These are phyloP conservation scores for Yamadazyma spencermartinsiae DNA, from an alignment of 1,139 yeast species.

Conservation along the genomic window DNA sequence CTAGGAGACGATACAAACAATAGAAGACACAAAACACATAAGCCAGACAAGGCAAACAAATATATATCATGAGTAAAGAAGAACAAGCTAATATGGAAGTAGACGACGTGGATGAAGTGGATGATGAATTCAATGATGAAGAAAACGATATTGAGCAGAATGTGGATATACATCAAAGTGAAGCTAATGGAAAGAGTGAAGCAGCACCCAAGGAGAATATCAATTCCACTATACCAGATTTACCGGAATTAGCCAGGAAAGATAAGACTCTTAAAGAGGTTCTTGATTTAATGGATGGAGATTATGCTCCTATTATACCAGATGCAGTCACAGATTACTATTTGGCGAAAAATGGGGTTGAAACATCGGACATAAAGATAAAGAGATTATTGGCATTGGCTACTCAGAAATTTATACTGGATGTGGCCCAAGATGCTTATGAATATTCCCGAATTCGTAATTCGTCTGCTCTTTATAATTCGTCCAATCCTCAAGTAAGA, in stretches of 20 bases:
- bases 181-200: conserved; percentile 12
- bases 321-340: conserved; percentile 98
- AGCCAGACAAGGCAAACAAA: too few species aligned
- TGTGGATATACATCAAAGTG: conserved; percentile 6
- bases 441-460: conserved; percentile 92
- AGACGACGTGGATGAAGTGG: conserved; percentile 14
- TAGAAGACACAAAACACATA: conserved; percentile 4
- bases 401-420: conserved; percentile 92
- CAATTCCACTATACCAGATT: conserved; percentile 37
- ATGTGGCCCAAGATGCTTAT: conserved; percentile 94
- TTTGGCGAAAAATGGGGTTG: conserved; percentile 84
- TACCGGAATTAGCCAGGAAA: conserved; percentile 74
- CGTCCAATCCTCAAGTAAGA: conserved; percentile 83
- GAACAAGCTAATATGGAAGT: conserved; percentile 7
- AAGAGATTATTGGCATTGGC: conserved; percentile 89
- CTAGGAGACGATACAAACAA: conserved; percentile 2
- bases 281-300: conserved; percentile 80
- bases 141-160: conserved; percentile 14
- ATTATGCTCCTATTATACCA: conserved; percentile 94
- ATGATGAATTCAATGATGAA: conserved; percentile 33
- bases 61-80: conserved; percentile 1
- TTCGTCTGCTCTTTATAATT: conserved; percentile 76
- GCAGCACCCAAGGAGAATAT: conserved; percentile 10
- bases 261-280: conserved; percentile 89
- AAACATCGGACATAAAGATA: conserved; percentile 74